These are phyloP conservation scores for Colletotrichum sp. DNA, from an alignment of 2,329 filamentous ascomycete species.

Conservation along the genomic window DNA sequence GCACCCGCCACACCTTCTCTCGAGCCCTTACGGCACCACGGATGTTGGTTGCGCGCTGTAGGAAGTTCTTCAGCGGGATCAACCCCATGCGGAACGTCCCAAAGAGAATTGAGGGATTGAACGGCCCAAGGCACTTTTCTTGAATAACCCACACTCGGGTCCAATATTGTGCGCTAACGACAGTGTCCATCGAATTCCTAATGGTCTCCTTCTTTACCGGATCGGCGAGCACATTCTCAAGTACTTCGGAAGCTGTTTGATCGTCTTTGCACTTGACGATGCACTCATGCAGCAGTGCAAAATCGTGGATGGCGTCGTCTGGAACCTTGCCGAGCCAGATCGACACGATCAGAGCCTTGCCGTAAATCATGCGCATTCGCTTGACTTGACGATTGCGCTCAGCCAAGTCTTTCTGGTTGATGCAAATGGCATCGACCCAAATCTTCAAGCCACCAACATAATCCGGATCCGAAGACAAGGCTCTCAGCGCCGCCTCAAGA, in stretches of 20 bases:
- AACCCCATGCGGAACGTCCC: constrained; percentile 8
- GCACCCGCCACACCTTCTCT: constrained; percentile 5
- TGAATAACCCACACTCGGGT: constrained; percentile 9
- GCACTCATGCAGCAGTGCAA: constrained; percentile 2
- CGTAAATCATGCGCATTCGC: constrained; percentile 21
- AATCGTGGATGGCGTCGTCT: background rate
- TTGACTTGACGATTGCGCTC: constrained; percentile 23
- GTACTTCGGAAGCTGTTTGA: background rate
- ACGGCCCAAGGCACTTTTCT: constrained; percentile 4
- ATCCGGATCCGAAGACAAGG: background rate
- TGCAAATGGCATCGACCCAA: constrained; percentile 26
- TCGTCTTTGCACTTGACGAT: background rate
- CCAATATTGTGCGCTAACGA: constrained; percentile 2
- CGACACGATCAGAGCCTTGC: constrained; percentile 12
- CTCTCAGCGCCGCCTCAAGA: constrained; percentile 2
- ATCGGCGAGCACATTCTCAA: background rate
- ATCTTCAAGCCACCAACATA: constrained; percentile 3
- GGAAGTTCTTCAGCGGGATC: background rate
- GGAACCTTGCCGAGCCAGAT: constrained; percentile 18
- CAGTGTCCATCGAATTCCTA: background rate
- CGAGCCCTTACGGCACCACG: background rate
- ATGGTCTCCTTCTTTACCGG: background rate
- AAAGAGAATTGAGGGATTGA: constrained; percentile 12
- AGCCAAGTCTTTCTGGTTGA: constrained; percentile 22
- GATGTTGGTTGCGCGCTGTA: background rate